Percentiles rank a stretch among this genome's conserved stretches.
Conservation (phyloP, 129 eudicot genomes). For the Arctium minus region DNA sequence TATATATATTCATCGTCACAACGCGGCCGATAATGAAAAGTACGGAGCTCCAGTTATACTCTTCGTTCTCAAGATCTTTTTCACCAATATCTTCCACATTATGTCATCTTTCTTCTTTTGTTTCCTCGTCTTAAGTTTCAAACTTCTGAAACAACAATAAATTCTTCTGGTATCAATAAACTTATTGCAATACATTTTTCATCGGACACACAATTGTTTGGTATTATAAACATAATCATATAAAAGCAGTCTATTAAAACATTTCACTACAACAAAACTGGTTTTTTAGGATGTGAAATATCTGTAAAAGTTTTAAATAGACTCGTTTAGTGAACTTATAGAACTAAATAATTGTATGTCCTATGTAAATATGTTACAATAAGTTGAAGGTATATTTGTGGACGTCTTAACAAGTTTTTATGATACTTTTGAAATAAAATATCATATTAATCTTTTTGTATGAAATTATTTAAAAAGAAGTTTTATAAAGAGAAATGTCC, state of each 20-base stretch:
- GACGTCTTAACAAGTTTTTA: not conserved
- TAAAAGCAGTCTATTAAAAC: too few relatives aligned
- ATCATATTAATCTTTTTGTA: not conserved
- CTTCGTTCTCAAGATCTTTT: slow-evolving; percentile 81
- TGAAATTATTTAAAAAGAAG: not conserved
- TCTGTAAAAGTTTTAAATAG: not conserved
- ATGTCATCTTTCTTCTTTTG: slow-evolving; percentile 78
- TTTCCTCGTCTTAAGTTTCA: slow-evolving; percentile 46
- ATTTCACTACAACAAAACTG: not conserved
- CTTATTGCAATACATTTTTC: not conserved
- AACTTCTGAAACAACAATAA: slow-evolving; percentile 43
- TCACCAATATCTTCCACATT: slow-evolving; percentile 86
- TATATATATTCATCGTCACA: not conserved
- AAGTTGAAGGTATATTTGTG: not conserved
- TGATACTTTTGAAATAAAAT: not conserved
- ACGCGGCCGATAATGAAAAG: slow-evolving; percentile 55
- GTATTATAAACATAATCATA: not conserved
- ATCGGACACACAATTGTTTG: not conserved
- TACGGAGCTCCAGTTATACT: slow-evolving; percentile 92
- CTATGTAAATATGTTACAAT: not conserved
- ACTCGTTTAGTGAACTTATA: not conserved
- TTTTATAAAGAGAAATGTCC: not conserved
- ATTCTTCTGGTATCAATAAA: not conserved
- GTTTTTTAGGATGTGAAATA: not conserved
- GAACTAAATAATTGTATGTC: not conserved